Percentiles rank a stretch among this genome's conserved stretches.
These are phyloP conservation scores for Starmera caribaea DNA, from an alignment of 805 yeast species.

Conservation along the genomic window DNA sequence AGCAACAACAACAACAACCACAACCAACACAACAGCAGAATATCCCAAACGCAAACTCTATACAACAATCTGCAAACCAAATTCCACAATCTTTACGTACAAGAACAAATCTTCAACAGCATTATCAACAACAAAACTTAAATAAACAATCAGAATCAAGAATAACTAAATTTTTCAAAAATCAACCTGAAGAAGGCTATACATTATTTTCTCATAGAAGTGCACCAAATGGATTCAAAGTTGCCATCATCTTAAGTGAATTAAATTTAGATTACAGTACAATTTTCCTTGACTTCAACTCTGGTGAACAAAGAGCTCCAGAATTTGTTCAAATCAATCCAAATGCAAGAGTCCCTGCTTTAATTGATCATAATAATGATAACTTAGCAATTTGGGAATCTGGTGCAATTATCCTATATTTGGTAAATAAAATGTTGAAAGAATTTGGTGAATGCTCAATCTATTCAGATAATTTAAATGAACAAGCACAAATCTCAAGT, in stretches of 20 bases:
- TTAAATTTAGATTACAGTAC: constrained; percentile 72
- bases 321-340: constrained; percentile 92
- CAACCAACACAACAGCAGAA: constrained; percentile 12
- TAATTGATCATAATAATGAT: constrained; percentile 78
- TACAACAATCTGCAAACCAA: constrained; percentile 4
- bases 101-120: constrained; percentile 25
- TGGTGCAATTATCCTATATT: constrained; percentile 80
- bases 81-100: constrained; percentile 2
- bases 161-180: constrained; percentile 60
- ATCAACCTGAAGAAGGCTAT: constrained; percentile 73
- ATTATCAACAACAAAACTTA: constrained; percentile 32
- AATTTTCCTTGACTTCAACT: constrained; percentile 74
- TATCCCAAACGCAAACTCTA: constrained; percentile 1
- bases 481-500: constrained; percentile 74
- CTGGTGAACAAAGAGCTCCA: constrained; percentile 88
- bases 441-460: constrained; percentile 64
- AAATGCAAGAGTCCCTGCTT: constrained; percentile 91
- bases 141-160: constrained; percentile 41
- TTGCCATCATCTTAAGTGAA: constrained; percentile 82
- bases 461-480: constrained; percentile 71
- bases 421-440: constrained; percentile 57
- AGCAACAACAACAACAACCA: constrained; percentile 10
- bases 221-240: constrained; percentile 95
- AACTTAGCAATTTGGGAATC: constrained; percentile 89
- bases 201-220: constrained; percentile 78